Evolutionary conservation across 2,329 filamentous ascomycete species (phyloP).

Genomic region (Curvularia hawaiiensis): DNA sequence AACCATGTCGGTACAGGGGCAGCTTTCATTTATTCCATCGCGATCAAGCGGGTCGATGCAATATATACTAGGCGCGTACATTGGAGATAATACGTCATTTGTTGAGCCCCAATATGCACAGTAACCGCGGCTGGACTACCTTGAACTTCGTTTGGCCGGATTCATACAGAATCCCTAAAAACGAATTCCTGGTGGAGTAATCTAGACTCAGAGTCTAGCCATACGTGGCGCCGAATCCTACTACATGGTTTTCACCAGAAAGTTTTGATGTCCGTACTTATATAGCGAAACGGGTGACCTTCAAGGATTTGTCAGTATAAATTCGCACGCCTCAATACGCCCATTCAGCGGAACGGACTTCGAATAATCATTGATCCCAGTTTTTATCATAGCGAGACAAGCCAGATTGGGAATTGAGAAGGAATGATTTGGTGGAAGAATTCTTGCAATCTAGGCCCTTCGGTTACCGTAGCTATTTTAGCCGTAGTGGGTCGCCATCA

Average conservation of each 20-base stretch:
- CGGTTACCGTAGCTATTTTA: slow-evolving; percentile 1
- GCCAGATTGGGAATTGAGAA: not conserved
- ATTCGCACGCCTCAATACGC: not conserved
- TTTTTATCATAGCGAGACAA: not conserved
- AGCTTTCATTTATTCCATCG: not conserved
- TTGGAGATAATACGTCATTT: not conserved
- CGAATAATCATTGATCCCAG: not conserved
- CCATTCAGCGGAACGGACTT: not conserved
- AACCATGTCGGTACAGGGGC: not conserved
- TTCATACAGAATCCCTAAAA: not conserved
- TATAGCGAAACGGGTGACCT: not conserved
- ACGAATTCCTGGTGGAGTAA: not conserved
- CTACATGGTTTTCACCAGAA: not conserved
- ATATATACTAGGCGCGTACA: not conserved
- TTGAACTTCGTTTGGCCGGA: not conserved
- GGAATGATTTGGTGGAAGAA: slow-evolving; percentile 2
- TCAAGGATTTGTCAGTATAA: not conserved
- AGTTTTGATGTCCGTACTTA: not conserved
- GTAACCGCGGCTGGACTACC: not conserved
- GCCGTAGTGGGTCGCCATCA: slow-evolving; percentile 1
- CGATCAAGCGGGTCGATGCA: not conserved
- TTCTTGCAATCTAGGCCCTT: slow-evolving; percentile 2
- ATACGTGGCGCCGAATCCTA: not conserved
- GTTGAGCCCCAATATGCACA: not conserved
- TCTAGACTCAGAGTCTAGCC: not conserved